Conservation (phyloP, 108 stramenopile species). For the Cyclotella sp. region DNA sequence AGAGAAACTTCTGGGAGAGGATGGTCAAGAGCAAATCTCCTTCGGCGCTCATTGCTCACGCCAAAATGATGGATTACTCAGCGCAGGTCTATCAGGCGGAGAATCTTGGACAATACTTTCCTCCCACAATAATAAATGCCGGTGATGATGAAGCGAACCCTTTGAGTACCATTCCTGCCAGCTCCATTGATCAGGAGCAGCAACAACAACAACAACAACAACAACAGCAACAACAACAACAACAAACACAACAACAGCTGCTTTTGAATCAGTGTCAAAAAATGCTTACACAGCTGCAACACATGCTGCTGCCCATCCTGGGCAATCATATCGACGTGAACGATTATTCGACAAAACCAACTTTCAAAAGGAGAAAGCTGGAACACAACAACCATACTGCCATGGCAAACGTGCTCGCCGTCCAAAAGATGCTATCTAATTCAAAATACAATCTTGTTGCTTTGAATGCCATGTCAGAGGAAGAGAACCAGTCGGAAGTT, state of each 20-base stretch:
- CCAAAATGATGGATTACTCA: slow-evolving; percentile 4
- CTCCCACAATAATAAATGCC: neutral
- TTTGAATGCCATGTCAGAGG: neutral
- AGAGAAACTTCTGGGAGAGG: slow-evolving; percentile 7
- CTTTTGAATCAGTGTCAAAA: neutral
- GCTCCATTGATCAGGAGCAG: too few relatives aligned
- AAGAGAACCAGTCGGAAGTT: neutral
- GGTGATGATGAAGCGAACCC: neutral
- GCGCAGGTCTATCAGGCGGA: neutral
- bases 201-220: too few relatives aligned
- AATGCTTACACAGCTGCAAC: neutral
- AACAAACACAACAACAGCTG: too few relatives aligned
- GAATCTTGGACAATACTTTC: neutral
- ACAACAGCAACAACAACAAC: too few relatives aligned
- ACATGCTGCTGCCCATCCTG: neutral
- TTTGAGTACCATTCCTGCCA: neutral
- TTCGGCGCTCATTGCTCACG: neutral
- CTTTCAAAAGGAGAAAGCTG: neutral
- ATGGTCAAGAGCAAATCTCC: slow-evolving; percentile 4
- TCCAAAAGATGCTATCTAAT: neutral
- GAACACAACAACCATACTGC: neutral
- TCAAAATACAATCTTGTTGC: neutral
- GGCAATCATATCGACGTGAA: neutral
- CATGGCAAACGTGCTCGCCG: neutral
- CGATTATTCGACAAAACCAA: too few relatives aligned